Evolutionary conservation across 2,329 filamentous ascomycete species (phyloP), one percentile per base, ranked within the genome.

Genomic region (Calycina marina): DNA sequence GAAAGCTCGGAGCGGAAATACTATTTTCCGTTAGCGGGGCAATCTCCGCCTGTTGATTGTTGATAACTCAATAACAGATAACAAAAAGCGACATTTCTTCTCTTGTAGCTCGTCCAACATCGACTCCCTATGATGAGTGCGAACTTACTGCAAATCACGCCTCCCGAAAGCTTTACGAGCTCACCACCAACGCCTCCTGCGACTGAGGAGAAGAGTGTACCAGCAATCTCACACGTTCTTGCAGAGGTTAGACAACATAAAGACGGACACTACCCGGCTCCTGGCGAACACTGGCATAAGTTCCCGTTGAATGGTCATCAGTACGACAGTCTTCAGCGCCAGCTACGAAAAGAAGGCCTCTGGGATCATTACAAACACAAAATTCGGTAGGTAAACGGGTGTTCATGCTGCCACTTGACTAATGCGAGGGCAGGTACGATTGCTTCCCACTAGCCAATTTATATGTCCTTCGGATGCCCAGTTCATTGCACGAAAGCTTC

Each of bases 381-480:
- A 37, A 20, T 39, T 37, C 37, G 34, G 39, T 41, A 36, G 5
- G 30, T 41, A 18, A 25, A 28, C 20, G 33, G 35, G 34, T 17
- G 14, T 18, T 32, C n/a, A 30, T 36, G 32, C n/a, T 28, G 14
- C 32, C 27, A 20, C 30, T 31, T 34, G 18, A 22, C 36, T 40
- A 36, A 35, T 30, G 22, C 16, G 15, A 31, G 5, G 27, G 32
- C 32, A 44, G 41, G 31, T 30, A 43, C 39, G 41, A 45, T 39
- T 45, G 40, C 36, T 36, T 40, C 30, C 35, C 42, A 22, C 24
- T 22, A 22, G 25, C 14, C 14, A 18, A 35, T n/a, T 22, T 35
- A 36, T 36, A 37, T 18, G 28, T 40, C 31, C 30, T 45, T 39
- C 42, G 42, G 18, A 43, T 45, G 42, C 37, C 41, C 32, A 34